Evolutionary conservation across 495 filamentous ascomycete species (phyloP).

Genomic region (Immersiella caudata): DNA sequence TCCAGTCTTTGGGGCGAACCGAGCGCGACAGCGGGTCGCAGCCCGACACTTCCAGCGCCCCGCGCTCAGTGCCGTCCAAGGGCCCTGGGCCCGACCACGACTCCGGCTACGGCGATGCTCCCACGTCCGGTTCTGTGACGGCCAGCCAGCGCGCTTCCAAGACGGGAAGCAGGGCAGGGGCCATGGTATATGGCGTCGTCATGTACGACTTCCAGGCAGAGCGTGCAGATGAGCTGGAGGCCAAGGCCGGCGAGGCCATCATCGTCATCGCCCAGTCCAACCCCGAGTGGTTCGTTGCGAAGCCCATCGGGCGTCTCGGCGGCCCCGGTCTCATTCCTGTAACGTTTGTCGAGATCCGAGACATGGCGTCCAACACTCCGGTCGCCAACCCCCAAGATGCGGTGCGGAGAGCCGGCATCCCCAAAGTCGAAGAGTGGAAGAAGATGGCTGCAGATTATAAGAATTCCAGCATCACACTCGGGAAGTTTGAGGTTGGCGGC

Average conservation of each 20-base stretch:
- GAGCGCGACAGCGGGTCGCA: slow-evolving; percentile 86
- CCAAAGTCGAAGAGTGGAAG: slow-evolving; percentile 99
- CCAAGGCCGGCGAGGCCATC: slow-evolving; percentile 92
- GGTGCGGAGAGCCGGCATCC: slow-evolving; percentile 85
- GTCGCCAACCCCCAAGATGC: slow-evolving; percentile 85
- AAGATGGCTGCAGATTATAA: slow-evolving; percentile 99
- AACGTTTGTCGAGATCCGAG: slow-evolving; percentile 93
- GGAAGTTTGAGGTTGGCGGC: slow-evolving; percentile 73
- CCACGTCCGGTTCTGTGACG: slow-evolving; percentile 32
- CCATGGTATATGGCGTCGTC: slow-evolving; percentile 95
- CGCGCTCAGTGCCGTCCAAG: slow-evolving; percentile 41
- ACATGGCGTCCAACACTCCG: slow-evolving; percentile 84
- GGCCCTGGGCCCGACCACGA: slow-evolving; percentile 64
- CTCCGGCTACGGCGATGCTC: slow-evolving; percentile 76
- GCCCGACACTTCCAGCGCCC: slow-evolving; percentile 59
- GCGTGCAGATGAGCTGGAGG: slow-evolving; percentile 91
- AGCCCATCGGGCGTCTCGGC: slow-evolving; percentile 92
- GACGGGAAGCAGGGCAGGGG: slow-evolving; percentile 65
- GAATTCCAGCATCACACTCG: slow-evolving; percentile 95
- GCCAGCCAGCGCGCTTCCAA: slow-evolving; percentile 55
- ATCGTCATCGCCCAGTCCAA: slow-evolving; percentile 99
- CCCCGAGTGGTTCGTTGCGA: slow-evolving; percentile 98
- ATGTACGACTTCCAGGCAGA: slow-evolving; percentile 97
- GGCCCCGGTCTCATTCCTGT: slow-evolving; percentile 96
- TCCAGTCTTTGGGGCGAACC: slow-evolving; percentile 87